Evolutionary conservation across 768 basidiomycete genomes (phyloP).

Genomic region (Postia placenta): DNA sequence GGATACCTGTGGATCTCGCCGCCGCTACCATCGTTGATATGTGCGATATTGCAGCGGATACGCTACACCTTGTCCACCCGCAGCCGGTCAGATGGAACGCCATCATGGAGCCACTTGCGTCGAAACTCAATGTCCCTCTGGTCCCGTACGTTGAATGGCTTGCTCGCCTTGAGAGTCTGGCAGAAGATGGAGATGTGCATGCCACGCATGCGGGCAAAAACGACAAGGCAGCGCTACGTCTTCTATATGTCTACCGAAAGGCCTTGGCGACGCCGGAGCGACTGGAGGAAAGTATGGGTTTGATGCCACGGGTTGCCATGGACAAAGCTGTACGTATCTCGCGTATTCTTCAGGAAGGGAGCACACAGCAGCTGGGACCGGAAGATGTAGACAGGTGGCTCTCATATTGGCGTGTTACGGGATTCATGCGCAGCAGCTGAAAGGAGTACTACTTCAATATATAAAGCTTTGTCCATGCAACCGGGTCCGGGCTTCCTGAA

Average conservation of each 20-base stretch:
- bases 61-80: conserved; percentile 36
- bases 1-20: conserved; percentile 38
- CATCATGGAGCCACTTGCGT: conserved; percentile 22
- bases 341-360: not conserved
- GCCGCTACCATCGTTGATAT: conserved; percentile 28
- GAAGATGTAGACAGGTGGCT: not conserved
- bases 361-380: not conserved
- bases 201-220: not conserved
- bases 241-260: conserved; percentile 18
- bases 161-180: conserved; percentile 12
- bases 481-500: too few relatives aligned
- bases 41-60: conserved; percentile 13
- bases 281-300: not conserved
- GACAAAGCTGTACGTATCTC: conserved; percentile 5
- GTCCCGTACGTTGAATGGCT: conserved; percentile 32
- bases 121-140: conserved; percentile 19
- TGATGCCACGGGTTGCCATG: not conserved
- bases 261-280: too few relatives aligned
- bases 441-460: too few relatives aligned
- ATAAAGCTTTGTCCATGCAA: too few relatives aligned
- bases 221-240: conserved; percentile 13
- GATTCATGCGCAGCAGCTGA: too few relatives aligned
- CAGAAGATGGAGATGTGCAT: not conserved
- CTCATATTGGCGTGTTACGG: not conserved
- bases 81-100: conserved; percentile 26